Evolutionary conservation across 2,329 filamentous ascomycete genomes (phyloP).

Genomic region (Raffaelea albimanens): DNA sequence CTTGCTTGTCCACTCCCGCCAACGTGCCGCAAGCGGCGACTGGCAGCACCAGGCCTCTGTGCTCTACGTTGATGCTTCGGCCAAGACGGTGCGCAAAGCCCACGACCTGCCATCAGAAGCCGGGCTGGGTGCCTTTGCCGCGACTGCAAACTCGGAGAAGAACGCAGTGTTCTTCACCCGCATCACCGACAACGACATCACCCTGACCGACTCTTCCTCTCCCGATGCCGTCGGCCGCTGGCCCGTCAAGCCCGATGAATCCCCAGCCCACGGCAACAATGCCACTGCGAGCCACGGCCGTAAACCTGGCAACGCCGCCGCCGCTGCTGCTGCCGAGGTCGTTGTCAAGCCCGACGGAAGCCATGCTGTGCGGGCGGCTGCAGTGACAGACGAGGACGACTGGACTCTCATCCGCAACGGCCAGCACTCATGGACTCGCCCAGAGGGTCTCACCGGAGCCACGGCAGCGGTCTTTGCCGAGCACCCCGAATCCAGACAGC

Average conservation of each 20-base stretch:
- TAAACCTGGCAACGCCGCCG: too few species aligned
- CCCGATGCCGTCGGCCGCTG: constrained; percentile 69
- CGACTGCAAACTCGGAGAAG: constrained; percentile 62
- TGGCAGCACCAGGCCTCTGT: constrained; percentile 59
- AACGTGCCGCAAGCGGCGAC: constrained; percentile 54
- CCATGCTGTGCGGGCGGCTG: constrained; percentile 70
- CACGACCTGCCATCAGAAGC: constrained; percentile 67
- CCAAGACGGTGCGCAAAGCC: constrained; percentile 59
- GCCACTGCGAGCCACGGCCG: constrained; percentile 57
- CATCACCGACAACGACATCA: constrained; percentile 63
- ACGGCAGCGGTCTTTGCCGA: constrained; percentile 74
- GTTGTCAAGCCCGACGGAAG: constrained; percentile 57
- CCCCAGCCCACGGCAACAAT: constrained; percentile 27
- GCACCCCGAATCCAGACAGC: constrained; percentile 59
- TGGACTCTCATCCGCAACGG: constrained; percentile 83
- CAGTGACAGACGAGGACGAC: constrained; percentile 58
- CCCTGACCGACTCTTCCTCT: constrained; percentile 66
- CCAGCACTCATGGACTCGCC: constrained; percentile 67
- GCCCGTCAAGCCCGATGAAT: constrained; percentile 44
- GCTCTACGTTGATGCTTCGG: constrained; percentile 70
- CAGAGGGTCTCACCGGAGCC: constrained; percentile 73
- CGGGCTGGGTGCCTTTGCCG: constrained; percentile 65
- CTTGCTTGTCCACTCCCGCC: constrained; percentile 76
- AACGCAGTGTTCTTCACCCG: constrained; percentile 86
- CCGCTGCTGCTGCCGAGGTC: constrained; percentile 54